phyloP scores from a whole-genome alignment of 495 filamentous ascomycete species.

The Viridothelium virens region DNA sequence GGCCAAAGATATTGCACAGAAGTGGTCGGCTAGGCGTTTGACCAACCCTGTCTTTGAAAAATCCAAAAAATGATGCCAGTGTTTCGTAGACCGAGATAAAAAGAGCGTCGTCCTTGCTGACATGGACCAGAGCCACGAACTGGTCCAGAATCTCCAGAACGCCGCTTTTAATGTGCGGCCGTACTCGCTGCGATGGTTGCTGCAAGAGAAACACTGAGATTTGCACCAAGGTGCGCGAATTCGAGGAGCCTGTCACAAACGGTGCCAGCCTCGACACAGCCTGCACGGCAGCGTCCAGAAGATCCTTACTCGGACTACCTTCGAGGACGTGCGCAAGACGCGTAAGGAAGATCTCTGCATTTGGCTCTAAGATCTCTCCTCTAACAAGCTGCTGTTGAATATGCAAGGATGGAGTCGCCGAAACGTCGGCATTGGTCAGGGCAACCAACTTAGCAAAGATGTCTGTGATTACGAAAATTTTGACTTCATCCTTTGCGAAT shows the following conservation, averaged over 20 bases:
- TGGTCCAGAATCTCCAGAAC: slow-evolving; percentile 61
- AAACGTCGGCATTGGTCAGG: neutral
- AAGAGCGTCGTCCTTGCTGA: slow-evolving; percentile 47
- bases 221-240: slow-evolving; percentile 63
- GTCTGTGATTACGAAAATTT: slow-evolving; percentile 65
- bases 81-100: slow-evolving; percentile 53
- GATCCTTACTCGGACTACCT: slow-evolving; percentile 55
- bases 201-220: slow-evolving; percentile 73
- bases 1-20: slow-evolving; percentile 61
- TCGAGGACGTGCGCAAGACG: slow-evolving; percentile 56
- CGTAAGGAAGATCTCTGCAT: slow-evolving; percentile 22
- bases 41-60: slow-evolving; percentile 63
- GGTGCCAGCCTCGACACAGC: slow-evolving; percentile 66
- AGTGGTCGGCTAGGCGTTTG: slow-evolving; percentile 50
- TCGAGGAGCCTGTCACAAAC: slow-evolving; percentile 58
- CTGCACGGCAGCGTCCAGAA: slow-evolving; percentile 68
- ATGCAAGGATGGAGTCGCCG: neutral
- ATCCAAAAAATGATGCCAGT: slow-evolving; percentile 69
- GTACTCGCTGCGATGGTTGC: slow-evolving; percentile 73
- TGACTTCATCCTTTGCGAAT: slow-evolving; percentile 82
- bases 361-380: slow-evolving; percentile 21
- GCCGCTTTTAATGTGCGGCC: slow-evolving; percentile 71
- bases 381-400: neutral
- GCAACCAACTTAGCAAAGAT: slow-evolving; percentile 59
- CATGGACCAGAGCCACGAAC: slow-evolving; percentile 29